Evolutionary conservation across 495 filamentous ascomycete species (phyloP), one percentile per base, ranked within the genome.

Genomic region (Penicillium maclennaniae): DNA sequence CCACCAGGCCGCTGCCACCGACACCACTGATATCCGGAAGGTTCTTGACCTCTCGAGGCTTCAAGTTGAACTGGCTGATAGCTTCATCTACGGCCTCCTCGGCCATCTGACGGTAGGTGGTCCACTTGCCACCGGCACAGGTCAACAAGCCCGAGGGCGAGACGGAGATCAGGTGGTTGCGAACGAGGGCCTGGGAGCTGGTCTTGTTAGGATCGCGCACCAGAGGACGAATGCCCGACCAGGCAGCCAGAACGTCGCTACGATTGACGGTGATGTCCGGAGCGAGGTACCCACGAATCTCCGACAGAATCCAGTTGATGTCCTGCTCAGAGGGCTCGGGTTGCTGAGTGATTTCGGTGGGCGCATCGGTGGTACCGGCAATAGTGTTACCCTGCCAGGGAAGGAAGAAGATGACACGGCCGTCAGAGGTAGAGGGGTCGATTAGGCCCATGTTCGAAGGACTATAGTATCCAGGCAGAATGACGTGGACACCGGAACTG

Each of bases 321-420:
- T 96, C 93, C 55, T 91, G 82, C 72, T 98, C 93, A 39, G 87
- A 86, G 7, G 93, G 90, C 27, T 96, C 72, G 0, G 93, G 93
- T 60, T 95, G 90, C n/a, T 77, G 78, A 7, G 83, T 82, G 49
- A 98, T 87, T 19, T 74, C 72, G n/a, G 89, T 87, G 6, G 92
- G 87, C 19, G 89, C 86, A 60, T 98, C 93, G 8, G 93, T 98
- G 17, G 93, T 98, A 55, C 93, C 93, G 20, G 93, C 93, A 62
- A 98, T 97, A 25, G 93, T 98, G 73, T 98, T 98, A 43, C 93
- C 93, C 72, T 97, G 92, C 93, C 93, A 98, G 16, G 93, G 93
- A 26, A 98, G 82, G 82, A 98, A 98, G 84, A 98, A 98, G 61
- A 97, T 97, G 38, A 98, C 93, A 62, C 93, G 82, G 16, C 93